A percentile compares a stretch with the other conserved stretches of the same genome.
phyloP scores from a whole-genome alignment of 148 eudicot genomes.

The Nepenthes gracilis region DNA sequence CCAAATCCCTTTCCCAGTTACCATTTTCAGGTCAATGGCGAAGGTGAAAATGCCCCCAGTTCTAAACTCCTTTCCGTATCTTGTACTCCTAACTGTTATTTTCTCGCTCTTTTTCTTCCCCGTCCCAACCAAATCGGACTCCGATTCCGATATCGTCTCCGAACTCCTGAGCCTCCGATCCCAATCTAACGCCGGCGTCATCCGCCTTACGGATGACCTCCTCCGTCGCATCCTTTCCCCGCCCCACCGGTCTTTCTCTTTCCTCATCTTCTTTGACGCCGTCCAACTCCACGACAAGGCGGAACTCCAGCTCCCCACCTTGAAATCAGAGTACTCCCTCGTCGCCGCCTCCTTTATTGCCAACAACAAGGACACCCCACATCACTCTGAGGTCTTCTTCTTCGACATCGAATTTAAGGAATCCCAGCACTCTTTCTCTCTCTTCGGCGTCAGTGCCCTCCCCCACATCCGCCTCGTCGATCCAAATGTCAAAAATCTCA shows the following conservation, averaged over 20 bases:
- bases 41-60: no score
- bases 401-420: constrained; percentile 65
- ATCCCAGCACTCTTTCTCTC: constrained; percentile 44
- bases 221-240: constrained; percentile 44
- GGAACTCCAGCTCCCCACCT: constrained; percentile 62
- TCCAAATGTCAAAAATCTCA: constrained; percentile 14
- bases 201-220: constrained; percentile 62
- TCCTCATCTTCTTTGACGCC: constrained; percentile 91
- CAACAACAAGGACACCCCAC: constrained; percentile 5
- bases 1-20: no score
- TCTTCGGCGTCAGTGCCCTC: constrained; percentile 45
- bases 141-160: constrained; percentile 19
- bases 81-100: no score
- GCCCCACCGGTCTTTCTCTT: constrained; percentile 56
- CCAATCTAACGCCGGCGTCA: constrained; percentile 40
- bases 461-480: constrained; percentile 70
- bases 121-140: constrained; percentile 7
- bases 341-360: constrained; percentile 40
- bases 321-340: constrained; percentile 58
- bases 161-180: constrained; percentile 64
- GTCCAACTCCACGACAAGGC: constrained; percentile 58
- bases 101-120: no score
- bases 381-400: constrained; percentile 35
- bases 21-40: no score
- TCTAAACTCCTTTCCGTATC: no score